Percentiles rank a stretch among this genome's conserved stretches.
Conservation (phyloP, 2,329 filamentous ascomycete species). For the Pseudonectria buxi region DNA sequence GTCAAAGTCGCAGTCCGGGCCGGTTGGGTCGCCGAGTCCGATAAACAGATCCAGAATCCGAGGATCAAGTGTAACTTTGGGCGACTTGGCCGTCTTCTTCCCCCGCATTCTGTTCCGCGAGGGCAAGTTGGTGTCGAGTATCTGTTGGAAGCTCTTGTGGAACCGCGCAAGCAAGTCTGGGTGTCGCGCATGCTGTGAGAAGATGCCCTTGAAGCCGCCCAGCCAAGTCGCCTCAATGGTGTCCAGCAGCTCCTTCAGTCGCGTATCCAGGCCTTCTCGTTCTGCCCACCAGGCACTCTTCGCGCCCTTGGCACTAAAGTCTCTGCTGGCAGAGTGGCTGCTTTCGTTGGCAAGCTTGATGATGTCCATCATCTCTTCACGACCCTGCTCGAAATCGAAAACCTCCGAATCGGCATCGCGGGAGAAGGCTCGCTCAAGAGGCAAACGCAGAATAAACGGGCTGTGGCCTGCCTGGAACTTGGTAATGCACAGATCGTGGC, state of each 20-base stretch:
- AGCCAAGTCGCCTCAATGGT: slow-evolving; percentile 93
- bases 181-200: slow-evolving; percentile 64
- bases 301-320: slow-evolving; percentile 66
- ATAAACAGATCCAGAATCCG: slow-evolving; percentile 81
- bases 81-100: slow-evolving; percentile 41
- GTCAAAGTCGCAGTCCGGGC: slow-evolving; percentile 67
- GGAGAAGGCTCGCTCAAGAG: slow-evolving; percentile 73
- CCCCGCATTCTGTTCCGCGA: slow-evolving; percentile 61
- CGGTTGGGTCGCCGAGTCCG: slow-evolving; percentile 67
- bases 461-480: slow-evolving; percentile 67
- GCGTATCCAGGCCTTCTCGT: slow-evolving; percentile 69
- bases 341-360: slow-evolving; percentile 76
- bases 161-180: slow-evolving; percentile 66
- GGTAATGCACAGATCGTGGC: slow-evolving; percentile 82
- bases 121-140: slow-evolving; percentile 78
- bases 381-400: slow-evolving; percentile 78
- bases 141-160: slow-evolving; percentile 67
- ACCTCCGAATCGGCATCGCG: slow-evolving; percentile 71
- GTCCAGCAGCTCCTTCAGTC: slow-evolving; percentile 69
- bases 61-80: slow-evolving; percentile 44
- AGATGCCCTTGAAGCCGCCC: slow-evolving; percentile 90
- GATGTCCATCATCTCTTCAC: slow-evolving; percentile 73
- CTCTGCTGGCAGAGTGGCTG: slow-evolving; percentile 60
- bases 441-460: slow-evolving; percentile 82
- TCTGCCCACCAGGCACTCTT: slow-evolving; percentile 87